phyloP scores from a whole-genome alignment of 2,329 filamentous ascomycete genomes.

The Calonectria honghensis region DNA sequence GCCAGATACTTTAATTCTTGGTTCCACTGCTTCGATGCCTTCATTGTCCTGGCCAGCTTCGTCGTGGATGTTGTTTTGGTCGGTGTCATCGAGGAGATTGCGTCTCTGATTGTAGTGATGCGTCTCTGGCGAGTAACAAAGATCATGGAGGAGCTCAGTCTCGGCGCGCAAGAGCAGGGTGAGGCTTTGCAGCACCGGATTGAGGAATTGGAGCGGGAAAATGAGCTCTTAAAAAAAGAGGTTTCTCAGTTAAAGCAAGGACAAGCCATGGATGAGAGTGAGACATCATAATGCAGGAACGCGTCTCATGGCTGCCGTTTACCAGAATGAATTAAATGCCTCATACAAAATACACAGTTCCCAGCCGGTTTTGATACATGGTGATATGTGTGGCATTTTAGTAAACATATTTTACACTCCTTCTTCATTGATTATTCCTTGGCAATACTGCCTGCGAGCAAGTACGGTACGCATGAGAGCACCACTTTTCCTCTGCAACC shows the following conservation, averaged over 20 bases:
- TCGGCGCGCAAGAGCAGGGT: conserved; percentile 78
- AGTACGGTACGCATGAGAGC: background rate
- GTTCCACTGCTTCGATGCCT: conserved; percentile 80
- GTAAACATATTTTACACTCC: background rate
- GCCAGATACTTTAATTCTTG: conserved; percentile 72
- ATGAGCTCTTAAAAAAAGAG: conserved; percentile 48
- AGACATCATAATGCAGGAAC: background rate
- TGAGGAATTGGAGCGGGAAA: conserved; percentile 70
- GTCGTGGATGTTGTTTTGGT: conserved; percentile 76
- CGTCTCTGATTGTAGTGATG: conserved; percentile 79
- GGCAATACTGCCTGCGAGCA: background rate
- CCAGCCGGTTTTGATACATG: background rate
- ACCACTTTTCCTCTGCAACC: background rate
- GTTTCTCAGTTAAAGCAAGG: conserved; percentile 11
- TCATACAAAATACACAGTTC: background rate
- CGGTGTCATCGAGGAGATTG: conserved; percentile 77
- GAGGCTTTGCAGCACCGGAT: conserved; percentile 73
- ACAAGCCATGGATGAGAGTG: background rate
- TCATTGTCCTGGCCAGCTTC: conserved; percentile 78
- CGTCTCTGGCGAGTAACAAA: conserved; percentile 82
- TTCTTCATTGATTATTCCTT: background rate
- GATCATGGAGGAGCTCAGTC: conserved; percentile 80
- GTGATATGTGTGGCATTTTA: background rate
- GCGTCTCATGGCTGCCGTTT: background rate
- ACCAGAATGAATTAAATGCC: background rate